These are phyloP conservation scores for Stramenopiles sp. DNA, from an alignment of 352 stramenopile genomes.

Conservation along the genomic window DNA sequence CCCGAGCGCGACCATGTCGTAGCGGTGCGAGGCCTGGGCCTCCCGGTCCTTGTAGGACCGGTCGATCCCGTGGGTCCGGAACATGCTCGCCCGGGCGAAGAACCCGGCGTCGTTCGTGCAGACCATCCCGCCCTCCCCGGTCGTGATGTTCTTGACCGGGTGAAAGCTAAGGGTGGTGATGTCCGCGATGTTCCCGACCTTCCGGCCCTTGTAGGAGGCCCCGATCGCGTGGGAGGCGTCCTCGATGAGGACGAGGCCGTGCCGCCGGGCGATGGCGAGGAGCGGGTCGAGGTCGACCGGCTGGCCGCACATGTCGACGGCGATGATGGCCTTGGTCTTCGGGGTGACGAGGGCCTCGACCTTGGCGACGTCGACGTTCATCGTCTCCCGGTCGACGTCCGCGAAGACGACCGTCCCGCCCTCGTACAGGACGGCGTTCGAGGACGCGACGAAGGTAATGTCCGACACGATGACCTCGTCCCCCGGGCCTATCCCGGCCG, in stretches of 20 bases:
- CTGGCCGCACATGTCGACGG: conserved; percentile 14
- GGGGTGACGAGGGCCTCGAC: background rate
- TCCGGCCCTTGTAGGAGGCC: conserved; percentile 6
- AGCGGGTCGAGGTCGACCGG: conserved; percentile 4
- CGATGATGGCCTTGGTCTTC: conserved; percentile 16
- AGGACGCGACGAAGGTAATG: background rate
- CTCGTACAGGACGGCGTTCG: background rate
- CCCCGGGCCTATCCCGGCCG: background rate
- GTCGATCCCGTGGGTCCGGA: background rate
- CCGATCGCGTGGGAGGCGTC: conserved; percentile 15
- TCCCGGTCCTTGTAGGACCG: background rate
- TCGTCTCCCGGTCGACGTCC: background rate
- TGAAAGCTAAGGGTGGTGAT: conserved; percentile 14
- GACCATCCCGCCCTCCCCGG: conserved; percentile 11
- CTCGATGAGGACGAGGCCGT: conserved; percentile 13
- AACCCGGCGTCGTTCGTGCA: conserved; percentile 14
- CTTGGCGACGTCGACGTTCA: background rate
- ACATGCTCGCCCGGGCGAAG: background rate
- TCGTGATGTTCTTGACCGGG: background rate
- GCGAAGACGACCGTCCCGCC: background rate
- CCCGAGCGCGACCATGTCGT: background rate
- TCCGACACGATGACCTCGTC: background rate
- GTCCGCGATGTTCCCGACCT: background rate
- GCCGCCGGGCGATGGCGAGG: background rate
- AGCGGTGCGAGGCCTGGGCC: background rate